phyloP scores from a whole-genome alignment of 169 alveolate genomes.

The Sarcocystis neurona region DNA sequence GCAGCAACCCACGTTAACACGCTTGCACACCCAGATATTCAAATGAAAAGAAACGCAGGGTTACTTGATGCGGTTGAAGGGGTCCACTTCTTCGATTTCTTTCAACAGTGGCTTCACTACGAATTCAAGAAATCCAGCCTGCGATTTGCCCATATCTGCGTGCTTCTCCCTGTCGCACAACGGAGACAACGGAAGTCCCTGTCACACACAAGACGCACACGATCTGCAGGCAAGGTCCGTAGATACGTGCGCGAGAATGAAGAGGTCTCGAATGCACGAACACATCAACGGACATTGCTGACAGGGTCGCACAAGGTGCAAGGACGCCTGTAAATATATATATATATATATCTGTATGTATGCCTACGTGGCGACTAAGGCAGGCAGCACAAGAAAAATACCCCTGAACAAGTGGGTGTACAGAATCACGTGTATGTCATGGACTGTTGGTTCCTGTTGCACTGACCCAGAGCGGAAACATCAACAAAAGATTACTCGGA shows the following conservation, averaged over 20 bases:
- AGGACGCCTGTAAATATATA: not conserved
- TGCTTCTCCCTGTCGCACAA: constrained; percentile 86
- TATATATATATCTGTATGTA: not conserved
- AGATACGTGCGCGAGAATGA: not conserved
- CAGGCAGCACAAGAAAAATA: too few species aligned
- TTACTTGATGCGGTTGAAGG: constrained; percentile 16
- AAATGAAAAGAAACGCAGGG: too few species aligned
- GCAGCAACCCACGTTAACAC: too few species aligned
- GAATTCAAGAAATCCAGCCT: constrained; percentile 80
- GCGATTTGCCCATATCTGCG: constrained; percentile 79
- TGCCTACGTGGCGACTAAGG: too few species aligned
- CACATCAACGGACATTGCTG: not conserved
- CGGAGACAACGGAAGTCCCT: constrained; percentile 71
- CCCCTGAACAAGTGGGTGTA: too few species aligned
- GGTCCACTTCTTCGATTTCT: constrained; percentile 46
- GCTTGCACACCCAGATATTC: too few species aligned
- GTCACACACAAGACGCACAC: not conserved
- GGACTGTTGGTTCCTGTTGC: too few species aligned
- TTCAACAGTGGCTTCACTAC: constrained; percentile 65
- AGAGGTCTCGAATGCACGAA: not conserved
- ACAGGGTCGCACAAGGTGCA: not conserved
- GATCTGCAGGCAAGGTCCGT: not conserved
- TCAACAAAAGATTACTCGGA: too few species aligned
- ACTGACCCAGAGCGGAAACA: too few species aligned
- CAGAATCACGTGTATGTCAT: too few species aligned